Percentiles rank a stretch among this genome's conserved stretches.
Evolutionary conservation across 2,329 filamentous ascomycete genomes (phyloP).

Genomic region (Pseudogymnoascus sp.): DNA sequence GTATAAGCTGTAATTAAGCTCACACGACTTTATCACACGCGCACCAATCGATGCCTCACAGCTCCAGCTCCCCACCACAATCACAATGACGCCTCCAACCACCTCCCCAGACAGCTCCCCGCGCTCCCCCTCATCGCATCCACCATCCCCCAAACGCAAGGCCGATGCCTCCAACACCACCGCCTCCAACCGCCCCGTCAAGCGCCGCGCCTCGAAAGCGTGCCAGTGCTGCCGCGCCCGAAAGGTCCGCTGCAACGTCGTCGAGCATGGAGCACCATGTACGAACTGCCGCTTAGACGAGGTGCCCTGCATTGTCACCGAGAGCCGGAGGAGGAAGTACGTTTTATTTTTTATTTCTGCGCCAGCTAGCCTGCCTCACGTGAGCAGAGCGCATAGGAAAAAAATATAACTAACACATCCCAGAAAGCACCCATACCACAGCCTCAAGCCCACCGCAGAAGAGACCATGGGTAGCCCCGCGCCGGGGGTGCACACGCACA

Average conservation of each 20-base stretch:
- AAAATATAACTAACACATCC: not conserved
- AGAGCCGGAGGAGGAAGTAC: conserved; percentile 61
- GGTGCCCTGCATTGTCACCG: conserved; percentile 42
- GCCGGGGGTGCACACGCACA: not conserved
- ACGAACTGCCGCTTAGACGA: conserved; percentile 33
- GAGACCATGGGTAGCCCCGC: not conserved
- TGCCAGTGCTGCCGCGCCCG: conserved; percentile 81
- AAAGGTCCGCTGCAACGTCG: conserved; percentile 86
- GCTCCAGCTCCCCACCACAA: not conserved
- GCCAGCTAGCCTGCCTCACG: conserved; percentile 18
- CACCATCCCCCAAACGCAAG: conserved; percentile 17
- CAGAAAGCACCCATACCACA: conserved; percentile 2
- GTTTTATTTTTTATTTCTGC: conserved; percentile 26
- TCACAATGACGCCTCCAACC: not conserved
- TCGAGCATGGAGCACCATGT: conserved; percentile 24
- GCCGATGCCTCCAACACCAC: conserved; percentile 14
- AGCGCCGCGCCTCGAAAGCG: conserved; percentile 81
- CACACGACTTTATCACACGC: not conserved
- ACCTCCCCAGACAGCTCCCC: conserved; percentile 7
- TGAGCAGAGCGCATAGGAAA: conserved; percentile 17
- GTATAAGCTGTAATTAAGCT: not conserved
- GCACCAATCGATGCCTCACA: not conserved
- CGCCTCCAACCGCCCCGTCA: conserved; percentile 32
- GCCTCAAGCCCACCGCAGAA: not conserved
- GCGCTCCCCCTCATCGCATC: conserved; percentile 12